Conservation (phyloP, 106 monocot species). For the Platanthera guangdongensis region DNA sequence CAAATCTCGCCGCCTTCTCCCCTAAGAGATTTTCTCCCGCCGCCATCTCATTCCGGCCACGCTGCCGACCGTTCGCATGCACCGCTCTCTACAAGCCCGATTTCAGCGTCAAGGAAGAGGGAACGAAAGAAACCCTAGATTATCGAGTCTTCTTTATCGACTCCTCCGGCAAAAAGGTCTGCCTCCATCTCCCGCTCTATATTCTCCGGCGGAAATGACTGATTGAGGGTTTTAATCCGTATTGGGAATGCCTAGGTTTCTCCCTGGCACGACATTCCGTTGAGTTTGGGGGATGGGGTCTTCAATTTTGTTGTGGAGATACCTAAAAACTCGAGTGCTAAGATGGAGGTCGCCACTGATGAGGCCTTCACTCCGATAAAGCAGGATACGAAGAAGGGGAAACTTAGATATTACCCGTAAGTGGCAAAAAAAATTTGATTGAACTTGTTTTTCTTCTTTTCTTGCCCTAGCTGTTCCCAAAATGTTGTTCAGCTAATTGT, state of each 20-base stretch:
- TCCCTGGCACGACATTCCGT: constrained; percentile 91
- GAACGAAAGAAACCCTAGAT: constrained; percentile 76
- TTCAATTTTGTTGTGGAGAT: constrained; percentile 95
- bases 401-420: constrained; percentile 97
- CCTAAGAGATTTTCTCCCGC: background rate
- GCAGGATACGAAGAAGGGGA: constrained; percentile 98
- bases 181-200: background rate
- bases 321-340: constrained; percentile 84
- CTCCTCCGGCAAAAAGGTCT: constrained; percentile 48
- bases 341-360: constrained; percentile 97
- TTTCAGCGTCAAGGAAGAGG: constrained; percentile 55
- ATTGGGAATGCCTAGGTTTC: constrained; percentile 35
- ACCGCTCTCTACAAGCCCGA: constrained; percentile 32
- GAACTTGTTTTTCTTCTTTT: constrained; percentile 1
- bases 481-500: no score
- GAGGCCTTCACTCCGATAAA: constrained; percentile 88
- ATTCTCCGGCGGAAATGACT: background rate
- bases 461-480: background rate
- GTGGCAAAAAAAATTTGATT: background rate
- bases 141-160: constrained; percentile 92
- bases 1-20: constrained; percentile 3
- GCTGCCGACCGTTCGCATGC: constrained; percentile 15
- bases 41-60: constrained; percentile 11
- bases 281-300: constrained; percentile 62
- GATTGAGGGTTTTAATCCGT: background rate